Evolutionary conservation across 2,329 filamentous ascomycete genomes (phyloP), one percentile per base, ranked within the genome.

Genomic region (Bimuria novae-zelandiae): DNA sequence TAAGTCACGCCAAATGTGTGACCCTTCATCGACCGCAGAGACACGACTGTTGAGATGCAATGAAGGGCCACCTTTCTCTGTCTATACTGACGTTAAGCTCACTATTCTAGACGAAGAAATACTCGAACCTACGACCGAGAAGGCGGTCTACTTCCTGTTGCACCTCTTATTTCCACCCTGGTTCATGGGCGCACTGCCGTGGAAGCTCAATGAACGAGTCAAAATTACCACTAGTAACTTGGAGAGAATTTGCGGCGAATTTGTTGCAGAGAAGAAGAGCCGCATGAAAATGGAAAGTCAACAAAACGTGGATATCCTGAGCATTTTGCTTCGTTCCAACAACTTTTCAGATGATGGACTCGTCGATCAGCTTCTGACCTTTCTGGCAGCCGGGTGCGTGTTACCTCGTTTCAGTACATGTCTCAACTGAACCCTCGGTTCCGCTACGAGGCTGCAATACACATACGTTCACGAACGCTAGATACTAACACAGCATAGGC

Each of bases 361-460:
- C 11, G 77, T 79, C 7, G 80, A 84, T 56, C 82, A 84, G 50
- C 73, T 84, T 1, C 65, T 85, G 22, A 85, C 82, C 0, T 83
- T 83, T 58, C 64, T 84, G 3, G 82, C 81, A 2, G 80, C 81
- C 3, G 81, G 80, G 77, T 81, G 67, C 56, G 76, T 68, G 14
- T 42, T 8, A 41, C n/a, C n/a, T n/a, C n/a, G n/a, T n/a, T n/a
- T n/a, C n/a, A n/a, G n/a, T n/a, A n/a, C n/a, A n/a, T n/a, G n/a
- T n/a, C n/a, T n/a, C n/a, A n/a, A n/a, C n/a, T n/a, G n/a, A n/a
- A n/a, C n/a, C n/a, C n/a, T n/a, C n/a, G n/a, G n/a, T n/a, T n/a
- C n/a, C n/a, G n/a, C n/a, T n/a, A n/a, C n/a, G n/a, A n/a, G n/a
- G n/a, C n/a, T n/a, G n/a, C n/a, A n/a, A n/a, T n/a, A n/a, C n/a